A percentile compares a stretch with the other conserved stretches of the same genome.
Conservation (phyloP, 176 grass and related monocot genomes). For the Avena eriantha region DNA sequence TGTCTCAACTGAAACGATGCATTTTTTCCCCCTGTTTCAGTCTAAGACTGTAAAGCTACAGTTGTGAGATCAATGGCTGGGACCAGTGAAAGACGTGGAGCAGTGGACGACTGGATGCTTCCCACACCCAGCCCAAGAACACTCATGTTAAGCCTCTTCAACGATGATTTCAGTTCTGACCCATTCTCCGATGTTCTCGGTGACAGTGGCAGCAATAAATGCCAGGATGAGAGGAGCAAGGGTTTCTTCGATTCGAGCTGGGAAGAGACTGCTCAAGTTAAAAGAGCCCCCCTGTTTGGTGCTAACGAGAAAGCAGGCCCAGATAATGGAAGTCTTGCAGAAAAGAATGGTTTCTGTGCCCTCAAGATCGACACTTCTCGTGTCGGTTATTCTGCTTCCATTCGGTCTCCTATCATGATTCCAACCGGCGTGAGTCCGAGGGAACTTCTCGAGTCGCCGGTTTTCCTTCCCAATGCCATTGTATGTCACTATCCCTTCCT, state of each 20-base stretch:
- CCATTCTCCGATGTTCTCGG: constrained; percentile 47
- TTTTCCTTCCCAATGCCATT: constrained; percentile 78
- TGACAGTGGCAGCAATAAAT: constrained; percentile 39
- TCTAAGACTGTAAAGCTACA: neutral
- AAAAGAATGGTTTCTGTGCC: constrained; percentile 63
- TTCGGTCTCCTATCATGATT: constrained; percentile 72
- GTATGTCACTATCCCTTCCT: constrained; percentile 49
- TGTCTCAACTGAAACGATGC: constrained; percentile 20
- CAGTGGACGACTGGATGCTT: constrained; percentile 74
- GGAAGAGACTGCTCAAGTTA: constrained; percentile 48
- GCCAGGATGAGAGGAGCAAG: constrained; percentile 43
- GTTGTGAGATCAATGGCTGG: constrained; percentile 36
- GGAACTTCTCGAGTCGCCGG: constrained; percentile 78
- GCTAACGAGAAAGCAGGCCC: constrained; percentile 47
- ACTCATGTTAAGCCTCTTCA: constrained; percentile 60
- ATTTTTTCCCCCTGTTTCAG: constrained; percentile 22
- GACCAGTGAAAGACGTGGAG: constrained; percentile 26
- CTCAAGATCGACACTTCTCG: constrained; percentile 69
- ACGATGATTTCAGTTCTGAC: constrained; percentile 57
- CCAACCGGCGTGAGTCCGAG: constrained; percentile 83
- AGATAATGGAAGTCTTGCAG: constrained; percentile 49
- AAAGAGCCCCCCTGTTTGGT: constrained; percentile 40
- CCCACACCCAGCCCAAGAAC: constrained; percentile 70
- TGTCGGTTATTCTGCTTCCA: constrained; percentile 49
- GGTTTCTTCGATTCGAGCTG: neutral